phyloP scores from a whole-genome alignment of 495 filamentous ascomycete species.

The Echria macrotheca region DNA sequence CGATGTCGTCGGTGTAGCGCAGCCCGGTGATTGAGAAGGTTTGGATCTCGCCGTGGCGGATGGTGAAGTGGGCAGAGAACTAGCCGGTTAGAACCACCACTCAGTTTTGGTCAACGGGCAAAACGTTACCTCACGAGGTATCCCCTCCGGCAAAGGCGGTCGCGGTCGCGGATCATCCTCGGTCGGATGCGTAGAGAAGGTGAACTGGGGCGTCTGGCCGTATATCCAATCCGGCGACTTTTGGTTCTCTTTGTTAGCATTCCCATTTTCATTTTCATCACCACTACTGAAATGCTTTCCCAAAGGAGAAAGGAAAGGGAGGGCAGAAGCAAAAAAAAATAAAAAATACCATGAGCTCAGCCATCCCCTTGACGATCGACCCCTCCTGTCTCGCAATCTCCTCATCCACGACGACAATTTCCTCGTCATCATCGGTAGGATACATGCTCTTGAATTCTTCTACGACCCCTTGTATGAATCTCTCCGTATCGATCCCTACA shows the following conservation, averaged over 20 bases:
- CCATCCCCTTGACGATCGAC: slow-evolving; percentile 49
- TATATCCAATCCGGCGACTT: slow-evolving; percentile 77
- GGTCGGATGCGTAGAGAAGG: slow-evolving; percentile 51
- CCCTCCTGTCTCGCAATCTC: slow-evolving; percentile 17
- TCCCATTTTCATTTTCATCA: background rate
- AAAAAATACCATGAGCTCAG: slow-evolving; percentile 47
- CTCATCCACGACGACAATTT: slow-evolving; percentile 41
- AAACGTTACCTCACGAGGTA: slow-evolving; percentile 24
- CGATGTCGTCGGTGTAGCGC: slow-evolving; percentile 5
- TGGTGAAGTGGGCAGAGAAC: slow-evolving; percentile 28
- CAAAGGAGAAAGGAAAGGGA: too few species aligned
- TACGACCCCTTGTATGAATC: slow-evolving; percentile 49
- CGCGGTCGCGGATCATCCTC: slow-evolving; percentile 51
- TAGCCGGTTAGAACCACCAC: background rate
- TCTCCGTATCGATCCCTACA: slow-evolving; percentile 46
- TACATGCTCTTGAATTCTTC: slow-evolving; percentile 53
- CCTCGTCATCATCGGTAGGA: slow-evolving; percentile 14
- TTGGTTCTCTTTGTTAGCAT: slow-evolving; percentile 4
- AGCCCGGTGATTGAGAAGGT: slow-evolving; percentile 19
- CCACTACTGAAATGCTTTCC: too few species aligned
- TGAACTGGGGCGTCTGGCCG: slow-evolving; percentile 80
- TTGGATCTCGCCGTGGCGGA: slow-evolving; percentile 39
- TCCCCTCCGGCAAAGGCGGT: slow-evolving; percentile 34
- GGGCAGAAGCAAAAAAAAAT: too few species aligned
- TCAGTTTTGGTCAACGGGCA: background rate